These are phyloP conservation scores for Trichoderma arundinaceum DNA, from an alignment of 2,329 filamentous ascomycete genomes.

Conservation along the genomic window DNA sequence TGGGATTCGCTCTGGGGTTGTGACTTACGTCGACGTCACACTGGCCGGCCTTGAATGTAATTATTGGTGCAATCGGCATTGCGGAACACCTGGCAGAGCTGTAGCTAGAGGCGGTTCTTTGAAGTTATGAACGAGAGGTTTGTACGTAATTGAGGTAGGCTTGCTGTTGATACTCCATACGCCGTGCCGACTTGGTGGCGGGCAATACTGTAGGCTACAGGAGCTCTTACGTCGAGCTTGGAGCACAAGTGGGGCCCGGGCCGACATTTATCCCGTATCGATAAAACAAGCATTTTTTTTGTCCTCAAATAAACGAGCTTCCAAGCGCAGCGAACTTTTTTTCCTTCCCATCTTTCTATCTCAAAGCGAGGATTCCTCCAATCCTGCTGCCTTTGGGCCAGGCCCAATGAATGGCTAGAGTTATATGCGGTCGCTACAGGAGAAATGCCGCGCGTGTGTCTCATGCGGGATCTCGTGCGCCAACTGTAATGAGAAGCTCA, in stretches of 20 bases:
- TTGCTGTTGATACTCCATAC: slow-evolving; percentile 9
- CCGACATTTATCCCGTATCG: slow-evolving; percentile 30
- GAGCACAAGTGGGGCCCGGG: slow-evolving; percentile 27
- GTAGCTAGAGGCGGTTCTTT: neutral
- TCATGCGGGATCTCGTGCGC: no score
- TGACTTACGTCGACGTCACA: slow-evolving; percentile 79
- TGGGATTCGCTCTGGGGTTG: slow-evolving; percentile 21
- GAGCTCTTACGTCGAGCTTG: slow-evolving; percentile 49
- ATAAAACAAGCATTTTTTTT: slow-evolving; percentile 23
- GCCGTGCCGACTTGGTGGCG: slow-evolving; percentile 20
- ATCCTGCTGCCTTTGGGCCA: neutral
- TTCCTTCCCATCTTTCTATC: neutral
- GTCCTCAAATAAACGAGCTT: slow-evolving; percentile 23
- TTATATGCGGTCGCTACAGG: neutral
- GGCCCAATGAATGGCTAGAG: neutral
- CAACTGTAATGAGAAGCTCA: neutral
- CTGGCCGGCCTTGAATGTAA: slow-evolving; percentile 94
- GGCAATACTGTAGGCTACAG: slow-evolving; percentile 42
- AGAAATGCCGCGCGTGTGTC: no score
- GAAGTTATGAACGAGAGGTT: neutral
- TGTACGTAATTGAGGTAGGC: slow-evolving; percentile 16
- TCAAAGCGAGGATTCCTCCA: neutral
- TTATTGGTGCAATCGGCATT: slow-evolving; percentile 85
- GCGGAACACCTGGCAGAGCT: slow-evolving; percentile 26
- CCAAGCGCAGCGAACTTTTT: slow-evolving; percentile 5